Evolutionary conservation across 2,329 filamentous ascomycete genomes (phyloP).

Genomic region (Colletotrichum zoysiae): DNA sequence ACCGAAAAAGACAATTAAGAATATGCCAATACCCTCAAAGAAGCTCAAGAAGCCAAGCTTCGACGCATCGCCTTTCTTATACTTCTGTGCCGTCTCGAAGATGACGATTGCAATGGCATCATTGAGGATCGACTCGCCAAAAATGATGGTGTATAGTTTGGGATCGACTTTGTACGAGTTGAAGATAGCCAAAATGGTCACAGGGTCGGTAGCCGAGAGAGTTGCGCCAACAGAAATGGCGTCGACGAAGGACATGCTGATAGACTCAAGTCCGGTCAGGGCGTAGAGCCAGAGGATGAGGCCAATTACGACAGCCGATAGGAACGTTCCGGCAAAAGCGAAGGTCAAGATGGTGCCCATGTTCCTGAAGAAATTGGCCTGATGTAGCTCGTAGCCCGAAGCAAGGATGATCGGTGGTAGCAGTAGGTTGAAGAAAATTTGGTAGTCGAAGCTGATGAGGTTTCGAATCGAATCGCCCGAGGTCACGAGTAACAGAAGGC

Average conservation of each 20-base stretch:
- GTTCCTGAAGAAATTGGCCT: conserved; percentile 99
- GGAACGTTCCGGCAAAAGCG: conserved; percentile 95
- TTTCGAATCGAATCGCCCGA: conserved; percentile 87
- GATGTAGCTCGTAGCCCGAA: conserved; percentile 96
- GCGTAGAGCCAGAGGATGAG: conserved; percentile 91
- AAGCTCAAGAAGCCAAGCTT: conserved; percentile 84
- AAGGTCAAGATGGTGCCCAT: conserved; percentile 98
- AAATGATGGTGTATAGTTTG: conserved; percentile 98
- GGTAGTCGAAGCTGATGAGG: conserved; percentile 96
- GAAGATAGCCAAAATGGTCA: conserved; percentile 98
- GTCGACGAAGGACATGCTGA: conserved; percentile 92
- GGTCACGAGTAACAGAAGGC: conserved; percentile 85
- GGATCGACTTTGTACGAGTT: conserved; percentile 99
- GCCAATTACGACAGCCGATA: conserved; percentile 95
- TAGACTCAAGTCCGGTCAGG: conserved; percentile 83
- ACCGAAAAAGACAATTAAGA: conserved; percentile 95
- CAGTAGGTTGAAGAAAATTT: conserved; percentile 99
- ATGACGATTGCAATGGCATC: conserved; percentile 98
- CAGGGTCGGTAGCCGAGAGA: conserved; percentile 94
- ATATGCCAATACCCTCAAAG: conserved; percentile 92
- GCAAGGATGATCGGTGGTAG: conserved; percentile 98
- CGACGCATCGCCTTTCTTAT: conserved; percentile 80
- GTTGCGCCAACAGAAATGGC: conserved; percentile 97
- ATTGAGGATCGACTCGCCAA: conserved; percentile 97
- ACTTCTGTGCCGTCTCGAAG: conserved; percentile 96